Evolutionary conservation across 495 filamentous ascomycete species (phyloP).

Genomic region (Daldinia vernicosa): DNA sequence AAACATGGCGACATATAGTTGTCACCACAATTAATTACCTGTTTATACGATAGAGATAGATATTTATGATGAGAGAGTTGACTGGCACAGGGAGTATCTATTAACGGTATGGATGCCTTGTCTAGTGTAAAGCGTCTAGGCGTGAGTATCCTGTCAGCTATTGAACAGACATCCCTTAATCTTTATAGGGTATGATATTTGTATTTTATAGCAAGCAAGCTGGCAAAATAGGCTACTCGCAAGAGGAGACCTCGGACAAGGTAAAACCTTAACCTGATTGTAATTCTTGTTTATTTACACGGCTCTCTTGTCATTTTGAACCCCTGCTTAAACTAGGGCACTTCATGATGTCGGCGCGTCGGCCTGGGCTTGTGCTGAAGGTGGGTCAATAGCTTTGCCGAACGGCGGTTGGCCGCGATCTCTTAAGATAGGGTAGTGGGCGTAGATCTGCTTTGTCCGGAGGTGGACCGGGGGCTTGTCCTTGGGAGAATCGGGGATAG

Average conservation of each 20-base stretch:
- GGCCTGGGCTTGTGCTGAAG: slow-evolving; percentile 40
- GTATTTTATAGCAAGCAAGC: neutral
- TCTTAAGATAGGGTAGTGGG: slow-evolving; percentile 59
- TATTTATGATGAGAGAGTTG: neutral
- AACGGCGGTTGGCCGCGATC: slow-evolving; percentile 44
- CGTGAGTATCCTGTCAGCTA: neutral
- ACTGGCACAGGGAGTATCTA: neutral
- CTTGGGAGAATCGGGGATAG: slow-evolving; percentile 83
- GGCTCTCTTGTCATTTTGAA: slow-evolving; percentile 4
- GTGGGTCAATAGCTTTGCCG: slow-evolving; percentile 51
- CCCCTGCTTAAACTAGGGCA: neutral
- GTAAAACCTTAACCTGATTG: slow-evolving; percentile 9
- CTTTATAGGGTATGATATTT: neutral
- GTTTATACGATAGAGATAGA: neutral
- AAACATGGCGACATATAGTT: neutral
- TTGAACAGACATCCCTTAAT: neutral
- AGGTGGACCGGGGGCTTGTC: slow-evolving; percentile 84
- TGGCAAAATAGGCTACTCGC: neutral
- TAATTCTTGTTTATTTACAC: slow-evolving; percentile 39
- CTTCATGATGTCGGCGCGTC: slow-evolving; percentile 41
- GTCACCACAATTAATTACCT: neutral
- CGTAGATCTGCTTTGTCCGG: slow-evolving; percentile 78
- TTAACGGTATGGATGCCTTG: neutral
- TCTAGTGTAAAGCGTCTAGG: neutral
- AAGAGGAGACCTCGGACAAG: neutral